phyloP scores from a whole-genome alignment of 106 monocot genomes.

The Dioscorea dumetorum region DNA sequence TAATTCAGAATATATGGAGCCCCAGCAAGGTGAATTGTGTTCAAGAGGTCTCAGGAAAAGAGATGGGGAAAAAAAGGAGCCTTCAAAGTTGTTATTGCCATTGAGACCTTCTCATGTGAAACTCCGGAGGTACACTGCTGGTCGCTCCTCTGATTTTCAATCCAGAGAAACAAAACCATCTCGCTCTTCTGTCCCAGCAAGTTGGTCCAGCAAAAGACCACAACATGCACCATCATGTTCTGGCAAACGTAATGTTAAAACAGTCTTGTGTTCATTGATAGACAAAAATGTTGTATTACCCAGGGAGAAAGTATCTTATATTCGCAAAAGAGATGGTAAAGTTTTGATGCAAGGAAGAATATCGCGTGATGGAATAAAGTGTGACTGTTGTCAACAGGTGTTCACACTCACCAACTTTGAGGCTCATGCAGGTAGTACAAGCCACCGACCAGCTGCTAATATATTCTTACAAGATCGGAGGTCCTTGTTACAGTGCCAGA shows the following conservation, averaged over 20 bases:
- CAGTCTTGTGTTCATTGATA: slow-evolving; percentile 52
- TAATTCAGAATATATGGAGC: neutral
- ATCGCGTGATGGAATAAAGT: slow-evolving; percentile 53
- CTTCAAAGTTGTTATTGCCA: neutral
- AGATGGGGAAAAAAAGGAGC: slow-evolving; percentile 19
- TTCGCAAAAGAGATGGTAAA: slow-evolving; percentile 22
- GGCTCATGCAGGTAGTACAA: slow-evolving; percentile 47
- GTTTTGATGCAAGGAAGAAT: slow-evolving; percentile 44
- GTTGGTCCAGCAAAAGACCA: slow-evolving; percentile 17
- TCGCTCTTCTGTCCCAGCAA: neutral
- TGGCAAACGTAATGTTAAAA: slow-evolving; percentile 19
- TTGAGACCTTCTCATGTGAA: neutral
- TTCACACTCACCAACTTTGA: slow-evolving; percentile 40
- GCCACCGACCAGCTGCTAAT: slow-evolving; percentile 27
- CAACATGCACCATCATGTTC: slow-evolving; percentile 1
- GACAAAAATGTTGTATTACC: slow-evolving; percentile 48
- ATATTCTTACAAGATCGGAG: slow-evolving; percentile 62
- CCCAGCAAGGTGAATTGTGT: slow-evolving; percentile 1
- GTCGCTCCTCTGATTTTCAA: neutral
- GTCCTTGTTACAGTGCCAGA: slow-evolving; percentile 50
- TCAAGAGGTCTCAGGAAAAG: neutral
- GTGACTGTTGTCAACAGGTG: slow-evolving; percentile 50
- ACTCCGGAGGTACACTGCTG: neutral
- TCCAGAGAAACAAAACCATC: slow-evolving; percentile 11
- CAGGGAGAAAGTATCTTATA: slow-evolving; percentile 45